Evolutionary conservation across 2,329 filamentous ascomycete genomes (phyloP).

Genomic region (Fulvia fulva): DNA sequence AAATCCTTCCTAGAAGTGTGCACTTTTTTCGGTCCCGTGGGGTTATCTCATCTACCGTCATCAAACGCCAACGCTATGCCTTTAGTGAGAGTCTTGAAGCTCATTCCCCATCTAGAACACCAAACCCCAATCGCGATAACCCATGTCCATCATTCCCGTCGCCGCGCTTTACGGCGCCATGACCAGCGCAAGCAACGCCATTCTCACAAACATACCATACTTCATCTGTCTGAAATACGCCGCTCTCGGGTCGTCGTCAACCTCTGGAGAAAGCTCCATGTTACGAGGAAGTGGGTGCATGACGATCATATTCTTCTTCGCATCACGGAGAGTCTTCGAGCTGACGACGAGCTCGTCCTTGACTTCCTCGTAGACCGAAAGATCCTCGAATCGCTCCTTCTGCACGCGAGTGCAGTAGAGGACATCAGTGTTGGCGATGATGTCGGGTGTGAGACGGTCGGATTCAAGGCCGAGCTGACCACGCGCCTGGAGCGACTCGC

Average conservation of each 20-base stretch:
- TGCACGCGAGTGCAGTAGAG: constrained; percentile 96
- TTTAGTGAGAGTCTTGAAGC: not conserved
- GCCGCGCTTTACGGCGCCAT: constrained; percentile 58
- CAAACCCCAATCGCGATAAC: not conserved
- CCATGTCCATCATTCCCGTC: not conserved
- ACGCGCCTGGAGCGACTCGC: constrained; percentile 65
- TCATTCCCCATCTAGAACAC: not conserved
- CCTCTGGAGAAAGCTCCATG: constrained; percentile 88
- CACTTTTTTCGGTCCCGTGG: not conserved
- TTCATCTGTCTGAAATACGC: constrained; percentile 99
- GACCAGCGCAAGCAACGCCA: constrained; percentile 92
- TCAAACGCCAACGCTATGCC: constrained; percentile 6
- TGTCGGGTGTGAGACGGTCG: constrained; percentile 76
- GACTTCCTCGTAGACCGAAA: constrained; percentile 76
- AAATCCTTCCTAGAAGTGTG: too few species aligned
- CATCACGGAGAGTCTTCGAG: constrained; percentile 82
- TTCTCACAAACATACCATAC: constrained; percentile 95
- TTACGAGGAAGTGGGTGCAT: constrained; percentile 95
- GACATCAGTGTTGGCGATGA: constrained; percentile 81
- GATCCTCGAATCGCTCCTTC: constrained; percentile 86
- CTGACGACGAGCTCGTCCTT: constrained; percentile 88
- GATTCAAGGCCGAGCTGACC: constrained; percentile 76
- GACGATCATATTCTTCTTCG: constrained; percentile 89
- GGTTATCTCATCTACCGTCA: not conserved
- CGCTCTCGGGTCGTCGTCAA: constrained; percentile 93